A percentile compares a stretch with the other conserved stretches of the same genome.
Conservation (phyloP, 495 filamentous ascomycete species). For the Penicillium turbatum region DNA sequence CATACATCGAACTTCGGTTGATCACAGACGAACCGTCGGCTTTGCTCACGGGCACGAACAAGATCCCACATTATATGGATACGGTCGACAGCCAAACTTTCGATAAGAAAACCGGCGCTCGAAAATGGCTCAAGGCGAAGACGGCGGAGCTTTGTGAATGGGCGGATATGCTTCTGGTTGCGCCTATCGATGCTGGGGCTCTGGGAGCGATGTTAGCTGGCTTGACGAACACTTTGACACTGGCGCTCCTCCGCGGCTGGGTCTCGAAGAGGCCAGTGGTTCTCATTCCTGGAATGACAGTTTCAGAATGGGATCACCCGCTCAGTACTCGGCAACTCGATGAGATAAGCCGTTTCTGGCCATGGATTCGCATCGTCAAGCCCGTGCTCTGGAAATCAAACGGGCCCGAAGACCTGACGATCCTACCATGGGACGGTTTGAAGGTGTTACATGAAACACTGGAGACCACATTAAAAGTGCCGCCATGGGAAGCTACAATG, state of each 20-base stretch:
- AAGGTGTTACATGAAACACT: slow-evolving; percentile 61
- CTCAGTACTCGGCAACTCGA: slow-evolving; percentile 77
- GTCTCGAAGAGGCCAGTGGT: slow-evolving; percentile 78
- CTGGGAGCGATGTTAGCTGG: slow-evolving; percentile 81
- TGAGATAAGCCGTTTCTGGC: slow-evolving; percentile 75
- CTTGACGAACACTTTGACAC: slow-evolving; percentile 65
- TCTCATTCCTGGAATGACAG: slow-evolving; percentile 77
- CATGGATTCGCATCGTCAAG: slow-evolving; percentile 68
- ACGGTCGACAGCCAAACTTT: slow-evolving; percentile 45
- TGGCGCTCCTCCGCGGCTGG: slow-evolving; percentile 76
- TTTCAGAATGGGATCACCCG: slow-evolving; percentile 79
- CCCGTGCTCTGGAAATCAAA: slow-evolving; percentile 73
- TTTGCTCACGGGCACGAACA: slow-evolving; percentile 40
- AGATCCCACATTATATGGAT: slow-evolving; percentile 47
- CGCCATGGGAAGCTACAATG: slow-evolving; percentile 13
- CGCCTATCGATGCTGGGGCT: slow-evolving; percentile 76
- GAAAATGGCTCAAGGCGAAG: slow-evolving; percentile 48
- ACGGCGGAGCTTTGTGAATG: slow-evolving; percentile 74
- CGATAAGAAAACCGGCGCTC: slow-evolving; percentile 43
- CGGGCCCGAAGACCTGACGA: slow-evolving; percentile 40
- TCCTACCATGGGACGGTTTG: slow-evolving; percentile 63
- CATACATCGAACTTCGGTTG: slow-evolving; percentile 41
- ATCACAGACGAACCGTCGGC: slow-evolving; percentile 47
- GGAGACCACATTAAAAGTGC: slow-evolving; percentile 46
- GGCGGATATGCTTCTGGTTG: slow-evolving; percentile 80